Evolutionary conservation across 2,329 filamentous ascomycete genomes (phyloP).

Genomic region (Paecilomyces niveus): DNA sequence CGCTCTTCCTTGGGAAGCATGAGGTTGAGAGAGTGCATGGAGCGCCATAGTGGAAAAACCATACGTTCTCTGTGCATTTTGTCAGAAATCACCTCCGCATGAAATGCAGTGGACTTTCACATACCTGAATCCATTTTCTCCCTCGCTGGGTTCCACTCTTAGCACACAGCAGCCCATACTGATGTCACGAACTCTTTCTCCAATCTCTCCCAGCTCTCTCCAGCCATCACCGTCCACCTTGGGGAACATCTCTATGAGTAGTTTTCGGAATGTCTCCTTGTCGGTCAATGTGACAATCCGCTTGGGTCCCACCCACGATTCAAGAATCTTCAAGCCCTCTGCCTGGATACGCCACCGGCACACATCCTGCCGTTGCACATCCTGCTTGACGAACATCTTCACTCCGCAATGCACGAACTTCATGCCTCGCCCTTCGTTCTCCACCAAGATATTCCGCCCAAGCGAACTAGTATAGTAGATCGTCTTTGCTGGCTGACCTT

Average conservation of each 20-base stretch:
- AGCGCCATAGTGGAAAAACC: slow-evolving; percentile 90
- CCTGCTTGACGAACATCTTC: slow-evolving; percentile 99
- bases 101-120: slow-evolving; percentile 9
- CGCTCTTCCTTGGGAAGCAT: slow-evolving; percentile 98
- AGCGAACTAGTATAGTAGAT: slow-evolving; percentile 92
- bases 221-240: slow-evolving; percentile 70
- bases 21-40: slow-evolving; percentile 82
- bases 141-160: slow-evolving; percentile 67
- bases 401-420: slow-evolving; percentile 96
- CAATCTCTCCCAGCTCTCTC: slow-evolving; percentile 77
- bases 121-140: slow-evolving; percentile 50
- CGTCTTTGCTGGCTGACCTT: slow-evolving; percentile 80
- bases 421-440: slow-evolving; percentile 85
- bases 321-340: slow-evolving; percentile 84
- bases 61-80: slow-evolving; percentile 58
- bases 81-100: slow-evolving; percentile 11
- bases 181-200: slow-evolving; percentile 70
- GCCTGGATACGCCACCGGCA: slow-evolving; percentile 94
- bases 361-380: slow-evolving; percentile 76
- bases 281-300: slow-evolving; percentile 68
- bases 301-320: slow-evolving; percentile 77
- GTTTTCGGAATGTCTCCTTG: slow-evolving; percentile 69
- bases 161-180: slow-evolving; percentile 90
- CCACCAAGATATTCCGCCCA: slow-evolving; percentile 73
- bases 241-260: slow-evolving; percentile 95